A percentile compares a stretch with the other conserved stretches of the same genome.
Conservation (phyloP, 768 basidiomycete species). For the Suillus decipiens region DNA sequence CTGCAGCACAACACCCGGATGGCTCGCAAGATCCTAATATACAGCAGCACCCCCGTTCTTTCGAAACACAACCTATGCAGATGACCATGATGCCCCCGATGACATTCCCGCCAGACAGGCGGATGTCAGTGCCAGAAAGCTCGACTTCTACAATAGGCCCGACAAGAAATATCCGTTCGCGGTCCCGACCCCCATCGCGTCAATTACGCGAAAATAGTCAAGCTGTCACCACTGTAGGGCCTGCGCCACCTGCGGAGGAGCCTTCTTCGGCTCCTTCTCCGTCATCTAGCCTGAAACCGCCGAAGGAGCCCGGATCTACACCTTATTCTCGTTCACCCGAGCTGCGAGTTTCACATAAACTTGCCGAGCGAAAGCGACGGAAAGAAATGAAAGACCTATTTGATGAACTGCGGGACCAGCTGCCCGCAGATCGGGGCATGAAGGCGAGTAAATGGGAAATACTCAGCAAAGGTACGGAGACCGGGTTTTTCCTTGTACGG, state of each 20-base stretch:
- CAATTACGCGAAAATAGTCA: conserved; percentile 48
- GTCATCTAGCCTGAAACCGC: conserved; percentile 34
- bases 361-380: conserved; percentile 94
- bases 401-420: conserved; percentile 90
- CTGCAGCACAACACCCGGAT: conserved; percentile 49
- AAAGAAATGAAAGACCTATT: conserved; percentile 99
- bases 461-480: conserved; percentile 80
- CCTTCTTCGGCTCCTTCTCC: conserved; percentile 38
- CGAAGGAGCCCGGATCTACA: conserved; percentile 57
- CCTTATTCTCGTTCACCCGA: conserved; percentile 97
- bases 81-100: conserved; percentile 59
- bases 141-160: conserved; percentile 45
- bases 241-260: conserved; percentile 44
- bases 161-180: conserved; percentile 59
- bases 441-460: conserved; percentile 99
- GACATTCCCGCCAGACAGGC: conserved; percentile 62
- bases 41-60: conserved; percentile 43
- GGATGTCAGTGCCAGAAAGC: conserved; percentile 76
- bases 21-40: conserved; percentile 46
- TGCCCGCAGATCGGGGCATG: conserved; percentile 91
- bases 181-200: conserved; percentile 73
- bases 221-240: conserved; percentile 36
- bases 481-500: not conserved
- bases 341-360: conserved; percentile 91
- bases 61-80: conserved; percentile 49